Base-by-base conservation (phyloP, 2,329 filamentous ascomycete species). In the Zymoseptoria tritici region DNA sequence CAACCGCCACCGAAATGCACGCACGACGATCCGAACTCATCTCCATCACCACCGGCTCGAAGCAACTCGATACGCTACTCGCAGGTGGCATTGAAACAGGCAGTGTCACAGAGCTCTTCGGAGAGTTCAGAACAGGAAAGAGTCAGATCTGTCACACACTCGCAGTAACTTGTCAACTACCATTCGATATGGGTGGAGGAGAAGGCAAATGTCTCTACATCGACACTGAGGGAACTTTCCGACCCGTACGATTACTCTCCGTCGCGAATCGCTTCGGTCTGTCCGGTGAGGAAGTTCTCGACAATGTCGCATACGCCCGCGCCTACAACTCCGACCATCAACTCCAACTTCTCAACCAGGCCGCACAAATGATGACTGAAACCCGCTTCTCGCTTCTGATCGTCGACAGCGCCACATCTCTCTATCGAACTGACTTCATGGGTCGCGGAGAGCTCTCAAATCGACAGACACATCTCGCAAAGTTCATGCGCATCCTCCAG, bases 261-360 rank as follows among this genome's bases (percentile, higher is more conserved):
- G 94, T 97, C 4, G 95, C 94, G 52, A 94, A 96, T 70, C 85
- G 94, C 57, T 99, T 93, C 71, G 95, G 95, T 0, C 82, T 99
- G 2, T 95, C 91, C 3, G 94, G 94, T 20, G 94, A 99, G 76
- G 95, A 99, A 74, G 94, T 99, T 0, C 83, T 99, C 8, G 95
- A 99, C 78, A 99, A 99, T 68, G 92, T 99, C 59, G 95, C 95
- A 2, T 99, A 99, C 74, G 95, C 95, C 55, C 88, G 94, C 61
- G 94, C 94, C 9, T 99, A 99, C 80, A 99, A 99, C 74, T 97
- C 93, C 0, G 94, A 99, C 66, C 94, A 99, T 75, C 94, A 99
- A 75, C 83, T 99, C 55, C 91, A 96, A 73, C 82, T 99, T 7
- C 85, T 99, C 63, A 94, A 94, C 70, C 93, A 97, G 75, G 95